These are phyloP conservation scores for Brassica napus DNA, from an alignment of 345 rosid genomes.

Conservation along the genomic window Da-Ae NC_063439.1:25803501-25804000, in stretches of 20 bases:
- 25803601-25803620: constrained; percentile 59
- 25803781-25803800: background rate
- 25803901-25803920: background rate
- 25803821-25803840: background rate
- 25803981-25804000: no score
- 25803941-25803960: background rate
- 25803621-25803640: constrained; percentile 51
- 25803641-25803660: constrained; percentile 38
- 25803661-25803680: background rate
- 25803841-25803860: background rate
- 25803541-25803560: no score
- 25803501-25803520: background rate
- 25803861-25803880: background rate
- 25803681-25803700: background rate
- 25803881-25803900: background rate
- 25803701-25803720: background rate
- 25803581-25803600: constrained; percentile 63
- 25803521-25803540: background rate
- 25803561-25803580: constrained; percentile 86
- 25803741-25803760: background rate
- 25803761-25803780: background rate
- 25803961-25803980: background rate
- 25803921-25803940: background rate
- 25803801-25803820: background rate
- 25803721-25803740: background rate